Evolutionary conservation across 1,284 basidiomycete genomes (phyloP), one percentile per base, ranked within the genome.

Genomic region (Sphagnurus paluster): DNA sequence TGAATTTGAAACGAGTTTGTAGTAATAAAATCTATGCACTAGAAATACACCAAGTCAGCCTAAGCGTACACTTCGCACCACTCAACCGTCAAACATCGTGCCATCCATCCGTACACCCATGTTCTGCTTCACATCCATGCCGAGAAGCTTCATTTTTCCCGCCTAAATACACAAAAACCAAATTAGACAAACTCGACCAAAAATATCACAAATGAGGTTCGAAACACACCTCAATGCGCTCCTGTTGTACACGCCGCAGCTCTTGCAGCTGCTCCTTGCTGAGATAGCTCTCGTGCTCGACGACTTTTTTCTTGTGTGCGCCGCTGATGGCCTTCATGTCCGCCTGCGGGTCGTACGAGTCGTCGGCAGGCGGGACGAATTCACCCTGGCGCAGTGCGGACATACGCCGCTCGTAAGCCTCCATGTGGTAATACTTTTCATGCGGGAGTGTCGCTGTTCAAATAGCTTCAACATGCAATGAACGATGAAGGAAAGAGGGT

Each of bases 381-480:
- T 90, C 89, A 33, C 93, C 93, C 24, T 82, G 75, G 24, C 91
- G 82, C 41, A 95, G 71, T 23, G 89, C 82, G 21, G 76, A 66
- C 93, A 94, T 94, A 37, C 87, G 82, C 19, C 74, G 72, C 52
- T 92, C 88, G 62, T 91, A 92, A 8, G 78, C 76, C 38, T 80
- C 79, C 75, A 94, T 89, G 59, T 92, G 79, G 66, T 94, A 94
- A 65, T 92, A 95, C 65, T 95, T 95, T 63, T 94, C 90, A 59
- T 94, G 87, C 2, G 93, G 88, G 2, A 94, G 74, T 2, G 91
- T 93, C 7, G 91, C 90, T 91, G 53, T n/a, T n/a, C n/a, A 8
- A 45, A 14, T 19, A 40, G 35, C 33, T 42, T 39, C 29, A 50
- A 32, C 29, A 39, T 41, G 29, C 50, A 34, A 32, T 40, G 30